Percentiles rank a stretch among this genome's conserved stretches.
Evolutionary conservation across 1,139 yeast species (phyloP).

Genomic region (Debaryomyces coudertii): DNA sequence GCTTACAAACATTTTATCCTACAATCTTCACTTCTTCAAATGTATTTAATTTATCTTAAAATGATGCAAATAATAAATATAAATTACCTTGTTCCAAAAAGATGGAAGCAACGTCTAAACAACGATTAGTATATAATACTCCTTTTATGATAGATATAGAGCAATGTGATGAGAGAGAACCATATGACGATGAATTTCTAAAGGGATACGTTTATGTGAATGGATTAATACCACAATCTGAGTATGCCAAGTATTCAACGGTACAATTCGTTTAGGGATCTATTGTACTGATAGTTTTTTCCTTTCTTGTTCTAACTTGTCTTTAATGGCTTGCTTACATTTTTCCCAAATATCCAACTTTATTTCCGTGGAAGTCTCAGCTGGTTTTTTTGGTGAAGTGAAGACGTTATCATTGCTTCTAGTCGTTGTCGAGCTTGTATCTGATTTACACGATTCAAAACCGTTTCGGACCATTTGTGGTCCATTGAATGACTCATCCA

Average conservation of each 20-base stretch:
- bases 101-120: too few species aligned
- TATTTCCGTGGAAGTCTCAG: conserved; percentile 2
- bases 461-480: not conserved
- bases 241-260: not conserved
- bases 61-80: not conserved
- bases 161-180: not conserved
- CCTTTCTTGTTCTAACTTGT: conserved; percentile 26
- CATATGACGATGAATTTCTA: not conserved
- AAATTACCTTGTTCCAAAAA: not conserved
- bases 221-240: conserved; percentile 10
- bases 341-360: conserved; percentile 28
- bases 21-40: not conserved
- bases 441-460: conserved; percentile 3
- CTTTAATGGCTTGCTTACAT: conserved; percentile 31
- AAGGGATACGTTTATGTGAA: conserved; percentile 11
- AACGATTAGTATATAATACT: too few species aligned
- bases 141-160: not conserved
- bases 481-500: conserved; percentile 31
- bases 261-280: not conserved
- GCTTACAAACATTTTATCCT: not conserved
- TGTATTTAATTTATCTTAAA: not conserved
- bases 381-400: not conserved
- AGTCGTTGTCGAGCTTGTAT: conserved; percentile 8
- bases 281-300: conserved; percentile 8
- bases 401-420: not conserved